Base-by-base conservation (phyloP, 1,139 yeast species). In the Candida mesenterica region DNA sequence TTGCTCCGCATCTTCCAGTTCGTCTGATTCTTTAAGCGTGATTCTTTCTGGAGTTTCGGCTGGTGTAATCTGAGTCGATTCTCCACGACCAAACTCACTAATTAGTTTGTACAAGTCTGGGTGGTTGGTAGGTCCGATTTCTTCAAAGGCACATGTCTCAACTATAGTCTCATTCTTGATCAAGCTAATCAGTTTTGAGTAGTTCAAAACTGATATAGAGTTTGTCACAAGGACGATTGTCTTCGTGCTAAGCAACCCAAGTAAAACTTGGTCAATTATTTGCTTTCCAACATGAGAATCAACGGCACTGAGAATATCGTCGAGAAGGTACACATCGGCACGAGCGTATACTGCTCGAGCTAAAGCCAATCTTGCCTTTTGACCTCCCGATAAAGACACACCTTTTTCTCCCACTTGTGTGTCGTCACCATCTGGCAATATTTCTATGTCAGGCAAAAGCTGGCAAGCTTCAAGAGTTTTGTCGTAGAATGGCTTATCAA, bases 321-420 rank as follows among this genome's bases (percentile, higher is more conserved):
- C 98, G 36, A 92, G 65, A 37, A 92, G 66, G 55, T 89, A 90
- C 18, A 90, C 78, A 57, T 92, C 97, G 3, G 97, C 95, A 48
- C 97, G 77, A 2, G 97, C 81, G 59, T 92, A 92, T 4, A 92
- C 97, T 14, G 97, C 96, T 59, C 98, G 77, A 1, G 97, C 97
- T 42, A 92, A 72, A 1, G 96, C 80, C 34, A 92, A 65, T 59
- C 98, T 79, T 1, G 97, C 97, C 68, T 90, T 92, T 60, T 92
- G 97, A 31, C 98, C 98, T 39, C 98, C 98, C 31, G 96, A 87
- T 37, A 92, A 70, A n/a, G 96, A 87, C 34, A 92, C 88, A 48
- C 98, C 98, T 62, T 90, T 90, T 62, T 92, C 98, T 41, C 98
- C 98, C 31, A 92, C 97, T 50, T 85, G 76, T 1, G 98, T 90